phyloP scores from a whole-genome alignment of 1,284 basidiomycete genomes.

The Ceratobasidium sp. region DNA sequence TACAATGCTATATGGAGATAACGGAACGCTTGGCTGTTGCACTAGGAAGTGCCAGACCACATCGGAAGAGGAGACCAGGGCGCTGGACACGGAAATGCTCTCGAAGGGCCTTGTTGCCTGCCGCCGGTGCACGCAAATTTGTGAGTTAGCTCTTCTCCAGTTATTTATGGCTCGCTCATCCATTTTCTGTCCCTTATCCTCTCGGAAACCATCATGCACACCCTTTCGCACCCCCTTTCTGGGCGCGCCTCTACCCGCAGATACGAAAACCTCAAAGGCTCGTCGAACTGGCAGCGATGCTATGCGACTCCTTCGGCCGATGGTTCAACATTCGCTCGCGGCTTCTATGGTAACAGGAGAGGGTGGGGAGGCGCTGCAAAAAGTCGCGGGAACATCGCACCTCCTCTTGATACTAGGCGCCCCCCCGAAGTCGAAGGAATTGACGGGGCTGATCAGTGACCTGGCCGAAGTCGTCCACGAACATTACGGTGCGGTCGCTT shows the following conservation, averaged over 20 bases:
- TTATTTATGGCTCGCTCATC: neutral
- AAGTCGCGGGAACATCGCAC: neutral
- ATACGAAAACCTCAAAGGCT: neutral
- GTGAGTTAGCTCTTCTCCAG: neutral
- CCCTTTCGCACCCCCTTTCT: neutral
- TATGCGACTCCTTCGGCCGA: neutral
- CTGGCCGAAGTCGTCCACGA: neutral
- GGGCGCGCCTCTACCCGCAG: neutral
- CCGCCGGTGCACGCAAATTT: neutral
- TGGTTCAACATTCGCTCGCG: neutral
- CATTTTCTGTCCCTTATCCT: too few species aligned
- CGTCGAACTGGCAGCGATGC: neutral
- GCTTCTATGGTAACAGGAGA: neutral
- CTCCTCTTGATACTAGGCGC: conserved; percentile 12
- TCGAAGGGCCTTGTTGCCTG: neutral
- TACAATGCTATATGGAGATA: conserved; percentile 9
- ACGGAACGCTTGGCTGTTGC: neutral
- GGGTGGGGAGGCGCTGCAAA: neutral
- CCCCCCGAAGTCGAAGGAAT: neutral
- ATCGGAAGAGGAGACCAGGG: neutral
- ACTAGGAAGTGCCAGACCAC: neutral
- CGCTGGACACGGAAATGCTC: neutral
- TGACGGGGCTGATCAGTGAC: neutral
- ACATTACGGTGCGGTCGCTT: conserved; percentile 10
- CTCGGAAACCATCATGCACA: too few species aligned